Conservation (phyloP, 768 basidiomycete genomes). For the Albatrellus ellisii region DNA sequence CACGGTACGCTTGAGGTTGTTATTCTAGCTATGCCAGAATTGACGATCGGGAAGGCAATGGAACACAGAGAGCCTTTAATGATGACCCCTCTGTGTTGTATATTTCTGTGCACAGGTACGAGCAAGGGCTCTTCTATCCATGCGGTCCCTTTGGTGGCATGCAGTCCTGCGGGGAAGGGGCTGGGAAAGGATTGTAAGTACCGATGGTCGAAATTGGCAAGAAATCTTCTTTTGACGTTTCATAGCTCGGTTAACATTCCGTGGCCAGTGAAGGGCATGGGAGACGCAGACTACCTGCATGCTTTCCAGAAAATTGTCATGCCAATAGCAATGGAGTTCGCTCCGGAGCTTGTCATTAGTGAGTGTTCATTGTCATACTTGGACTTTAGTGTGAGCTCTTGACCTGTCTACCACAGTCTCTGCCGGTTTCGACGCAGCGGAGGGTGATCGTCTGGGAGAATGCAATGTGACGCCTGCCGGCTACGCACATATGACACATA, state of each 20-base stretch:
- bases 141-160: slow-evolving; percentile 82
- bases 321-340: slow-evolving; percentile 96
- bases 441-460: slow-evolving; percentile 84
- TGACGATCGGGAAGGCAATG: slow-evolving; percentile 56
- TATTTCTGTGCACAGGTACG: slow-evolving; percentile 91
- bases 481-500: slow-evolving; percentile 98
- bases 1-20: slow-evolving; percentile 45
- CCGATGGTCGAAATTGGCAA: slow-evolving; percentile 1
- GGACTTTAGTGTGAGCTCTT: not conserved
- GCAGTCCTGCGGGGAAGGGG: slow-evolving; percentile 74
- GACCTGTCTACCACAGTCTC: slow-evolving; percentile 47
- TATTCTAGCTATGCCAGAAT: not conserved
- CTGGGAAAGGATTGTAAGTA: slow-evolving; percentile 76
- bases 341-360: slow-evolving; percentile 95
- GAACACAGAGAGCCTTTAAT: slow-evolving; percentile 92
- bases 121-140: slow-evolving; percentile 86
- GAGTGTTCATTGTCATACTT: slow-evolving; percentile 19
- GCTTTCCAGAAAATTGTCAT: slow-evolving; percentile 94
- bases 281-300: slow-evolving; percentile 91
- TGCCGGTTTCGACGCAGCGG: slow-evolving; percentile 94
- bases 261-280: slow-evolving; percentile 83
- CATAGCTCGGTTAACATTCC: slow-evolving; percentile 88
- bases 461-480: slow-evolving; percentile 86
- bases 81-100: slow-evolving; percentile 88
- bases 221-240: slow-evolving; percentile 6